phyloP scores from a whole-genome alignment of 2,329 filamentous ascomycete genomes.

The Biscogniauxia mediterranea region DNA sequence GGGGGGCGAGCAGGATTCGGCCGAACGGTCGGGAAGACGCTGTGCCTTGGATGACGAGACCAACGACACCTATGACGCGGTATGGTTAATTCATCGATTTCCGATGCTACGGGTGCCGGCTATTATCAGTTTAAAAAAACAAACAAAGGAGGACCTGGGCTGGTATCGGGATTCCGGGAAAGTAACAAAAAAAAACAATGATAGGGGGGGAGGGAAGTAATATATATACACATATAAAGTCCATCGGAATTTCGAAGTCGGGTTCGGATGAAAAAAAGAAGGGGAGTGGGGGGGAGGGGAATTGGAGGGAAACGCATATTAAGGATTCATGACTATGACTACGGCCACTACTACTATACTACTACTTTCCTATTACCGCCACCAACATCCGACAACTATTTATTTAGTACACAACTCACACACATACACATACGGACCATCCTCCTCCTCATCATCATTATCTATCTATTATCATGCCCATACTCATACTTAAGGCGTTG shows the following conservation, averaged over 20 bases:
- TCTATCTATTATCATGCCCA: too few relatives aligned
- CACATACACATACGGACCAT: too few relatives aligned
- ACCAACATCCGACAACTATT: too few relatives aligned
- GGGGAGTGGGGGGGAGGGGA: neutral
- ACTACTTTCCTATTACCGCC: too few relatives aligned
- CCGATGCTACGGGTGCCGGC: neutral
- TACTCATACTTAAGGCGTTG: too few relatives aligned
- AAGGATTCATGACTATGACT: neutral
- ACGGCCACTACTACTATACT: too few relatives aligned
- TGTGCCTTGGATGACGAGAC: conserved; percentile 14
- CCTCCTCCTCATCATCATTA: too few relatives aligned
- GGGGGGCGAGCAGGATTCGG: conserved; percentile 6
- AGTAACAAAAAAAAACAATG: neutral
- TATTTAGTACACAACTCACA: too few relatives aligned
- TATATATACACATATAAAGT: neutral
- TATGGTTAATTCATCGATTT: conserved; percentile 15
- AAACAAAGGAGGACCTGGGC: conserved; percentile 18
- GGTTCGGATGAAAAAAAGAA: neutral
- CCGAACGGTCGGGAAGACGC: conserved; percentile 14
- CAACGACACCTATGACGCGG: conserved; percentile 16
- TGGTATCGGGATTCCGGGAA: conserved; percentile 14
- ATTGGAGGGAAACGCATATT: conserved; percentile 7
- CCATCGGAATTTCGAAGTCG: neutral
- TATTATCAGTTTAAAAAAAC: neutral
- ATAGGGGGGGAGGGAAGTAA: neutral